Evolutionary conservation across 2,329 filamentous ascomycete genomes (phyloP), one percentile per base, ranked within the genome.

Genomic region (Ophidiomyces ophidiicola): DNA sequence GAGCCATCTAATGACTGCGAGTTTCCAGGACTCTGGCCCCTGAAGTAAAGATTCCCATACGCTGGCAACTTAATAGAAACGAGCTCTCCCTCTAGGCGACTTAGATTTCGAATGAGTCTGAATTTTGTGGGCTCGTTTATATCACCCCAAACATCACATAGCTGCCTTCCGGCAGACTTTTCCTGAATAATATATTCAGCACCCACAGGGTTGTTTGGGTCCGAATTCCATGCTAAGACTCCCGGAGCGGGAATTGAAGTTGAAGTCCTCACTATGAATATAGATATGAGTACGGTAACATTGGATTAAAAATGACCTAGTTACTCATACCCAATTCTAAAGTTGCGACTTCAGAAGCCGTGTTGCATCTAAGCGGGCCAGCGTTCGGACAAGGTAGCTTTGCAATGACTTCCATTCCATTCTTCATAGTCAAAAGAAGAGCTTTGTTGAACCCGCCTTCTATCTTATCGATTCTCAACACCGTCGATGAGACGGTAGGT

Each of bases 391-490:
- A 58, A 0, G 55, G 54, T 23, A 59, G 48, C 15, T 58, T 58
- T 2, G 54, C 57, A 36, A 61, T 48, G 1, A 57, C 39, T 33
- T 58, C 52, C 2, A 21, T 46, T 18, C 52, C 51, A 43, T 59
- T 46, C 12, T 43, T 44, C 30, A 44, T 57, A 36, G 11, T 50
- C 42, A 60, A 47, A 3, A 55, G 24, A 10, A 59, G 44, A 29
- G 51, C 56, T 37, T 57, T 60, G 44, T 48, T 56, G 36, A 58
- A 58, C 2, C 49, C 50, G 14, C 56, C 53, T 39, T 60, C 54
- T 42, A 54, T 42, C 37, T 54, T 55, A 8, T 44, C 43, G 18
- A 44, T 24, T 6, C 4, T 46, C 40, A 19, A 39, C 5, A 56
- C 41, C 1, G 25, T 47, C 32, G 45, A 51, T 11, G 15, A 5